phyloP scores from a whole-genome alignment of 805 yeast species.

The Barnettozyma californica region DNA sequence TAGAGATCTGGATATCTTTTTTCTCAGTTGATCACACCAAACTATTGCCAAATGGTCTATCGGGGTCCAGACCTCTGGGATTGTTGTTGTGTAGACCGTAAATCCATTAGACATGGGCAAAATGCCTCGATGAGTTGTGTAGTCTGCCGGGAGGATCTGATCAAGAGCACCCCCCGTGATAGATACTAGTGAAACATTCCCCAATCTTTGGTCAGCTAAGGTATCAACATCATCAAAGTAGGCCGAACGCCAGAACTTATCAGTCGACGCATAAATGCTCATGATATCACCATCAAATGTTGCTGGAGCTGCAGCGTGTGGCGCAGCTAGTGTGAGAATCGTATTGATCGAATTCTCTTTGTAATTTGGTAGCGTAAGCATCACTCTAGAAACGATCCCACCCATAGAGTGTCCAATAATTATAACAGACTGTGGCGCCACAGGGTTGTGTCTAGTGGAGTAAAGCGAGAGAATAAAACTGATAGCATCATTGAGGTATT shows the following conservation, averaged over 20 bases:
- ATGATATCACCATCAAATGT: conserved; percentile 88
- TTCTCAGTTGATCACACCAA: conserved; percentile 89
- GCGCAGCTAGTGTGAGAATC: conserved; percentile 80
- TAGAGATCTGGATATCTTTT: conserved; percentile 52
- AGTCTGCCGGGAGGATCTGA: conserved; percentile 82
- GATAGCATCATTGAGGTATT: conserved; percentile 84
- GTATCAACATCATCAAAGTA: conserved; percentile 36
- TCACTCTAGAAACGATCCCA: conserved; percentile 85
- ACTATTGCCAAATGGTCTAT: conserved; percentile 93
- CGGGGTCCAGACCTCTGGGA: conserved; percentile 90
- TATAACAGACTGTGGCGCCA: conserved; percentile 63
- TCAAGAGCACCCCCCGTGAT: conserved; percentile 87
- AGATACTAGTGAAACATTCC: conserved; percentile 67
- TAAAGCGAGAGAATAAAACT: conserved; percentile 69
- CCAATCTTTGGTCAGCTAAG: conserved; percentile 42
- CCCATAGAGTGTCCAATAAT: conserved; percentile 96
- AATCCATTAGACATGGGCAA: conserved; percentile 76
- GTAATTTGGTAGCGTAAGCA: conserved; percentile 78
- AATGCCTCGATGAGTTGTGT: conserved; percentile 66
- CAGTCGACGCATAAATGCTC: conserved; percentile 65
- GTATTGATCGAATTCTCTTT: conserved; percentile 69
- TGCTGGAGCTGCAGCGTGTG: conserved; percentile 88
- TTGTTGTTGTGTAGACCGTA: conserved; percentile 77
- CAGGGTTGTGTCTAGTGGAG: conserved; percentile 24
- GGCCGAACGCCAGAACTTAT: conserved; percentile 70